Conservation (phyloP, 345 rosid species). For the Alliaria petiolata region DNA sequence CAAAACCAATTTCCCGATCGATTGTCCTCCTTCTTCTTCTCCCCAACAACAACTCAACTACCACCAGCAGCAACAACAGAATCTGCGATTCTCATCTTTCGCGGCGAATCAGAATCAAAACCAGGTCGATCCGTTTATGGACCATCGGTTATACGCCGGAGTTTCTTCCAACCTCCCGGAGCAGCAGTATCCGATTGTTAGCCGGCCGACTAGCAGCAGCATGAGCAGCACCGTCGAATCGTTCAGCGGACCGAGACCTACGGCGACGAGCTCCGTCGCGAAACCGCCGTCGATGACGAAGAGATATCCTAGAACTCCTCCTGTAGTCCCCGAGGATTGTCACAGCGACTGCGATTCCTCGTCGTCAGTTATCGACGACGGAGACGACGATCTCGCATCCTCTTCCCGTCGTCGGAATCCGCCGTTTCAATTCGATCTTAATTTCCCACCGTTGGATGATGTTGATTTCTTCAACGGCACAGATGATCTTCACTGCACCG, state of each 20-base stretch:
- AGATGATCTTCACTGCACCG: constrained; percentile 71
- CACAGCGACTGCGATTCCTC: constrained; percentile 94
- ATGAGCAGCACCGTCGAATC: constrained; percentile 98
- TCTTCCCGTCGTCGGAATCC: constrained; percentile 40
- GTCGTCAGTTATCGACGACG: constrained; percentile 72
- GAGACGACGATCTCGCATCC: constrained; percentile 42
- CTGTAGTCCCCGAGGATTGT: constrained; percentile 72
- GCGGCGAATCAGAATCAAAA: neutral
- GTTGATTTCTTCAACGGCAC: constrained; percentile 41
- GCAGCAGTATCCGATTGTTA: constrained; percentile 4
- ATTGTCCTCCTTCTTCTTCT: neutral
- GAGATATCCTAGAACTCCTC: constrained; percentile 56
- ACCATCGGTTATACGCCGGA: constrained; percentile 38
- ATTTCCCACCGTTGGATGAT: constrained; percentile 67
- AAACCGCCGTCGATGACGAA: neutral
- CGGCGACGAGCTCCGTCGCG: constrained; percentile 23
- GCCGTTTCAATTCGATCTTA: constrained; percentile 74
- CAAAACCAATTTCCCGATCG: constrained; percentile 69
- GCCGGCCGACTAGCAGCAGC: constrained; percentile 75
- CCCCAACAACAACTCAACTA: no score
- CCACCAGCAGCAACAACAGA: neutral
- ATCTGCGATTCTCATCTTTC: constrained; percentile 16
- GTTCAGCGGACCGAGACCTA: constrained; percentile 63
- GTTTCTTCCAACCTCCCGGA: constrained; percentile 21
- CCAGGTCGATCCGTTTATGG: constrained; percentile 32